A percentile compares a stretch with the other conserved stretches of the same genome.
These are phyloP conservation scores for Senna siamea DNA, from an alignment of 306 rosid genomes.

Conservation along the genomic window DNA sequence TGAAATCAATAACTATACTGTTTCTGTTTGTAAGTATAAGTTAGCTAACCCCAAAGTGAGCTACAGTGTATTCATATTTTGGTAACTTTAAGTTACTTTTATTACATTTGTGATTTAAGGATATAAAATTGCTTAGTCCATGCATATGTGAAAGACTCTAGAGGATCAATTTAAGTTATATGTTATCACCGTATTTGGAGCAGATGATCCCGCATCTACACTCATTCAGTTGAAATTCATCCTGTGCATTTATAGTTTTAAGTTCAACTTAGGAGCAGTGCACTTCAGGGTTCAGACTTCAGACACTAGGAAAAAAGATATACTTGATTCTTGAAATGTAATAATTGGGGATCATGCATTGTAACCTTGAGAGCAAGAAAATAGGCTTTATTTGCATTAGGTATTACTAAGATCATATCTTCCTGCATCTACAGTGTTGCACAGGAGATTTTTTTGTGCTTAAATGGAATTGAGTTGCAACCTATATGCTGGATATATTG, in stretches of 20 bases:
- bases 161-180: background rate
- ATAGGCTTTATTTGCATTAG: slow-evolving; percentile 19
- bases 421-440: slow-evolving; percentile 14
- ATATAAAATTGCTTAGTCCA: background rate
- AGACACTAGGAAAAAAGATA: slow-evolving; percentile 12
- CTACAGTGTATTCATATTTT: slow-evolving; percentile 2
- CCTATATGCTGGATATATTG: background rate
- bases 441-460: slow-evolving; percentile 13
- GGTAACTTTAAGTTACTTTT: background rate
- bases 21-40: slow-evolving; percentile 13
- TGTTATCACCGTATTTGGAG: background rate
- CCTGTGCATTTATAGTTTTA: background rate
- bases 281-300: slow-evolving; percentile 1
- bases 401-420: slow-evolving; percentile 21
- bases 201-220: background rate
- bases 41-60: background rate
- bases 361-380: slow-evolving; percentile 3
- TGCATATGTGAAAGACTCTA: background rate
- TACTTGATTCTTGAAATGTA: background rate
- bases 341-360: background rate
- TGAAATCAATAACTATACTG: background rate
- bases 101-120: slow-evolving; percentile 19
- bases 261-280: slow-evolving; percentile 27
- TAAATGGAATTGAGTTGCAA: background rate
- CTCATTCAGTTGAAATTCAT: background rate